Evolutionary conservation across 495 filamentous ascomycete genomes (phyloP), one percentile per base, ranked within the genome.

Genomic region (Daldinia grandis): DNA sequence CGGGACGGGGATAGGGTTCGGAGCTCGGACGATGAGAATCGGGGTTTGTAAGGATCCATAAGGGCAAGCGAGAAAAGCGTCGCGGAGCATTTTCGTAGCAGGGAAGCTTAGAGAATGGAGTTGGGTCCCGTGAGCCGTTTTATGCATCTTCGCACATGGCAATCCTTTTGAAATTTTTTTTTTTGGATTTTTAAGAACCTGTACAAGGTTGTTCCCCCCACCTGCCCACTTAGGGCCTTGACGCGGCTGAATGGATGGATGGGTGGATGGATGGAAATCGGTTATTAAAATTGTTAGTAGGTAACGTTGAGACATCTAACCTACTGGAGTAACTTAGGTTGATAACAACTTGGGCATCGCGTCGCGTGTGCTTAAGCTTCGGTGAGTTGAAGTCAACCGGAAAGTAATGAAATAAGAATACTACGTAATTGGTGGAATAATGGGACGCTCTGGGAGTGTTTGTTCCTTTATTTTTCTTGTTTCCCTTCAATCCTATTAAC

Each of bases 11-110:
- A 61, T 68, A 66, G 49, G 25, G 10, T 30, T 62, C 68, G 68
- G 68, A 53, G 10, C 58, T 66, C 63, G 68, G 63, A 55, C 33
- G 27, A 54, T 38, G 40, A 55, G 40, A 30, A 53, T 14, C 24
- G 50, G 40, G 9, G 50, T 1, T 21, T 64, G 35, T 60, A 67
- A 67, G 64, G 44, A 19, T 60, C 7, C 1, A 15, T 15, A 5
- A 24, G 19, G 42, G 7, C 9, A 42, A 37, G 54, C 17, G 24
- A 38, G 30, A 53, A 53, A 54, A 33, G 14, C 9, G 27, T 62
- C 63, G 63, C 68, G 68, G 68, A 33, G 63, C 58, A 71, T 71
- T 71, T 71, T 71, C 68, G 68, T 71, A 19, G 58, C 44, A 66
- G 62, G 68, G 58, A 47, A 47, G 17, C 19, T 47, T 24, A 24